Evolutionary conservation across 306 rosid species (phyloP).

Genomic region (Cajanus cajan): DNA sequence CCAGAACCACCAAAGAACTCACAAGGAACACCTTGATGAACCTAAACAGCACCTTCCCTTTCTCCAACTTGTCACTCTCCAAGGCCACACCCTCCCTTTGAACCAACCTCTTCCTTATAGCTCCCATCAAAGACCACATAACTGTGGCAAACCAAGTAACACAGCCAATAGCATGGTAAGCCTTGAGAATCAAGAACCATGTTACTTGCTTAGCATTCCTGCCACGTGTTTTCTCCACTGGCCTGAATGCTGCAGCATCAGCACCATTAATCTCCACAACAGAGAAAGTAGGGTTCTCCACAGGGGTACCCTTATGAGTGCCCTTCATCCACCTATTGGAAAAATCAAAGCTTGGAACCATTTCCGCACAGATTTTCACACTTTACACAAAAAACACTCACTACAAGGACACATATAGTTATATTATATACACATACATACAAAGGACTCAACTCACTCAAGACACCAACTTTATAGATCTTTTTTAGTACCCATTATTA

Average conservation of each 20-base stretch:
- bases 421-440: background rate
- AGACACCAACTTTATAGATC: constrained; percentile 26
- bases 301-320: constrained; percentile 55
- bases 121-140: constrained; percentile 60
- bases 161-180: constrained; percentile 62
- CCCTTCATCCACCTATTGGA: constrained; percentile 58
- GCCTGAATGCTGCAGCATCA: constrained; percentile 68
- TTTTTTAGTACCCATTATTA: background rate
- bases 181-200: constrained; percentile 77
- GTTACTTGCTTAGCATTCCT: constrained; percentile 75
- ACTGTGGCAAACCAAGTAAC: constrained; percentile 56
- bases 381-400: background rate
- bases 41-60: constrained; percentile 48
- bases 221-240: constrained; percentile 61
- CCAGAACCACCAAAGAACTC: constrained; percentile 55
- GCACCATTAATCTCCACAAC: constrained; percentile 70
- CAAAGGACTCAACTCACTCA: background rate
- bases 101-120: constrained; percentile 65
- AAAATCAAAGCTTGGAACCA: constrained; percentile 70
- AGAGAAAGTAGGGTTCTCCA: constrained; percentile 73
- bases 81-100: constrained; percentile 49
- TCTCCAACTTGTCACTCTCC: constrained; percentile 57
- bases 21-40: constrained; percentile 61
- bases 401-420: background rate
- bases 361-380: constrained; percentile 29